Base-by-base conservation (phyloP, 805 yeast genomes). In the Candida glaebosa region DNA sequence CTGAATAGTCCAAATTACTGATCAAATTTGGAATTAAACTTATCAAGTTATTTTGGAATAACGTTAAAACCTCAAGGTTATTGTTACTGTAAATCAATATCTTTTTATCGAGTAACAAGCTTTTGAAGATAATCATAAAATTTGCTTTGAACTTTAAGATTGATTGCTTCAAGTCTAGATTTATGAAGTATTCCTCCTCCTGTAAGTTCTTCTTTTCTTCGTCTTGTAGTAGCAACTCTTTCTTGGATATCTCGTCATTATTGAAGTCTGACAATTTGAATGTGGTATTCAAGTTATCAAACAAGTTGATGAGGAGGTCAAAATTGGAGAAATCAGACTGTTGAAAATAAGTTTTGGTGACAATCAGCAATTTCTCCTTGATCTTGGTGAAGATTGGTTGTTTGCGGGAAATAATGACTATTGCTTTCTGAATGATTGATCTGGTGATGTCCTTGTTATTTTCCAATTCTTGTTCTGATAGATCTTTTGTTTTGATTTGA, bases 331-430 rank as follows among this genome's bases (percentile, higher is more conserved):
- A 87, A 56, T 85, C 80, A 36, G 75, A 78, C 56, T 93, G 99
- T 38, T 79, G 71, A 56, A 93, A 93, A 61, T 82, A 91, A 1
- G 89, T 84, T 45, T 82, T 79, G 0, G 98, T 90, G 22, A 91
- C 87, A 18, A 93, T 87, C 36, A 95, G 84, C 47, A 93, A 65
- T 60, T 93, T 93, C 52, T 93, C 97, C 54, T 84, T 85, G 43
- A 93, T 79, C 46, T 89, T 95, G 10, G 86, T 84, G 55, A 87
- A 88, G 2, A 93, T 79, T 1, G 99, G 98, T 58, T 84, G 84
- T 26, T 63, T 56, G 44, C 87, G 75, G 3, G 86, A 77, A n/a
- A 93, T 76, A 30, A 93, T 82, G 4, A 93, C 96, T 20, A 93
- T 78, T 0, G 96, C 83, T 56, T 93, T 93, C 54, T 93, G 99